phyloP scores from a whole-genome alignment of 2,329 filamentous ascomycete species.

The Delphinella strobiligena region DNA sequence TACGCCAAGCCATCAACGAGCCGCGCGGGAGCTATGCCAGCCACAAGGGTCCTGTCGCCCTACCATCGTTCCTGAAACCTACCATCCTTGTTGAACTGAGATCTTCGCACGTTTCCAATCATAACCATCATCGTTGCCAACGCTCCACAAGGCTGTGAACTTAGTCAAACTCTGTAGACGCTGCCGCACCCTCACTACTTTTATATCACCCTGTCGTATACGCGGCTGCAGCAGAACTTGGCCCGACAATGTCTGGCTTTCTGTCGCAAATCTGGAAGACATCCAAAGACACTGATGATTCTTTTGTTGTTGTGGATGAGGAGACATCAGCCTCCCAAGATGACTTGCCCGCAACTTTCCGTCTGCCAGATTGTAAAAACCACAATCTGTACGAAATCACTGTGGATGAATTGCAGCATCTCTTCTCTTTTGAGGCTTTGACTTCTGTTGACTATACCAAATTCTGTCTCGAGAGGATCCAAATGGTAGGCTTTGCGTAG shows the following conservation, averaged over 20 bases:
- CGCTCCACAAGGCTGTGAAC: too few species aligned
- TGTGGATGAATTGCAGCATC: slow-evolving; percentile 5
- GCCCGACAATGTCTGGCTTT: not conserved
- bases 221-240: not conserved
- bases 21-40: too few species aligned
- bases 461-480: slow-evolving; percentile 7
- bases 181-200: too few species aligned
- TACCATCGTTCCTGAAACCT: too few species aligned
- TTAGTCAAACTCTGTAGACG: too few species aligned
- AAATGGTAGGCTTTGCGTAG: slow-evolving; percentile 3
- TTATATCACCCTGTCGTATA: too few species aligned
- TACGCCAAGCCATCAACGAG: too few species aligned
- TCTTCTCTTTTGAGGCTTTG: slow-evolving; percentile 1
- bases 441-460: slow-evolving; percentile 3
- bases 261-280: not conserved
- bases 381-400: slow-evolving; percentile 7
- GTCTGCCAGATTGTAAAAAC: slow-evolving; percentile 3
- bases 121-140: too few species aligned
- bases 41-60: not conserved
- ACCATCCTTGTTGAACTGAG: too few species aligned
- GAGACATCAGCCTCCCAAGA: not conserved
- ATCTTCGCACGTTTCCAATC: too few species aligned
- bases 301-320: not conserved
- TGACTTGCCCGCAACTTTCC: slow-evolving; percentile 4
- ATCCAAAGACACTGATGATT: not conserved